Base-by-base conservation (phyloP, 2,329 filamentous ascomycete genomes). In the Didymella keratinophila region DNA sequence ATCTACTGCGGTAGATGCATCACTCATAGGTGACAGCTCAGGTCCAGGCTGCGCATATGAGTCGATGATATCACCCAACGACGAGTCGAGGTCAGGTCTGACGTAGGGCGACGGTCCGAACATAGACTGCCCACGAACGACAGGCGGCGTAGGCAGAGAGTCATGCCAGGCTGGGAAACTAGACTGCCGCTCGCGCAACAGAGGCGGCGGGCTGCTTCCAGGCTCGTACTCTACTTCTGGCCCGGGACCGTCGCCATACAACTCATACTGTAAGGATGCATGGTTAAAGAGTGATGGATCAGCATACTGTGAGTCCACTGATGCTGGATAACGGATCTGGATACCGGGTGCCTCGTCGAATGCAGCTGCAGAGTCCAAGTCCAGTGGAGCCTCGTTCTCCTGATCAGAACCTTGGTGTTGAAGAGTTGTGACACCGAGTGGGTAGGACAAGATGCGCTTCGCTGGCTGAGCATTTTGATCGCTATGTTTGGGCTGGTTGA, bases 381-480 rank as follows among this genome's bases (percentile, higher is more conserved):
- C 18, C 21, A 25, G 23, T 9, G 49, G 39, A 5, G 4, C 3
- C 21, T 54, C 43, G 21, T 64, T 61, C 28, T 64, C 61, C 27
- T 59, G 51, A 20, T 64, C 11, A 5, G 21, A 12, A 10, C 43
- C 46, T 28, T 51, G 56, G 23, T 39, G 21, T 14, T 20, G 37
- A 3, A 41, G 20, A 10, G 28, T 39, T n/a, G 46, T 47, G 25
- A 43, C 25, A 7, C 21, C 12, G 21, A 36, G 32, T 16, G 50
- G 20, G 16, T 54, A 36, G 4, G 50, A 42, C 23, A 43, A 20
- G 18, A 51, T n/a, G 20, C 56, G 56, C 28, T 58, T 58, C 2
- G 56, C 25, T 20, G 41, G 18, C 21, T 58, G 50, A 28, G 9
- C 6, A 18, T 32, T 9, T 14, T 30, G 41, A 11, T 50, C 41